Conservation (phyloP, 306 rosid species). For the Trifolium dubium region DNA sequence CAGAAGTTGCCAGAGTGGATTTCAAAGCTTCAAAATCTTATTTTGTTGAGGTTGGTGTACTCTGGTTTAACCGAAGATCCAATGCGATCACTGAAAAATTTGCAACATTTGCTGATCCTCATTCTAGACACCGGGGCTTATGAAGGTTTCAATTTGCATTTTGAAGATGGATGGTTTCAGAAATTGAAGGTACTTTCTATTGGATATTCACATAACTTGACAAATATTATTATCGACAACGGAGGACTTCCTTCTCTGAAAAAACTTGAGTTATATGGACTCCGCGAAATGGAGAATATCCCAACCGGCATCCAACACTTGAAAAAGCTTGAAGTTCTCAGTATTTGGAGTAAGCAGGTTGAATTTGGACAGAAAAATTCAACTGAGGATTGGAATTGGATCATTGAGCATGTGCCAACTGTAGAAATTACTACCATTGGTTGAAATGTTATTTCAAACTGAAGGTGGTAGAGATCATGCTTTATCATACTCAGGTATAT, state of each 20-base stretch:
- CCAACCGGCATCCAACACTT: neutral
- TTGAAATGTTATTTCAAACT: too few relatives aligned
- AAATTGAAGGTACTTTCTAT: neutral
- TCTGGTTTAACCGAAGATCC: neutral
- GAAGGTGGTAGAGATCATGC: too few relatives aligned
- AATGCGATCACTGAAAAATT: neutral
- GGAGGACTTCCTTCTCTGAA: neutral
- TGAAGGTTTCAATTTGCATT: slow-evolving; percentile 6
- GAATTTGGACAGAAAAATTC: neutral
- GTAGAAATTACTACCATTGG: too few relatives aligned
- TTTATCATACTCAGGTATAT: too few relatives aligned
- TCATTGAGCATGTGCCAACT: neutral
- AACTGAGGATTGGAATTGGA: too few relatives aligned
- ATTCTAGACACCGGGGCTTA: fast-evolving
- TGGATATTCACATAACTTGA: neutral
- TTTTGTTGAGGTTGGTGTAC: neutral
- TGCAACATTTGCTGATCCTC: neutral
- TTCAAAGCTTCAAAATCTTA: neutral
- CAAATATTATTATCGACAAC: neutral
- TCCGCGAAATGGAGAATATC: neutral
- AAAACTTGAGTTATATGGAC: neutral
- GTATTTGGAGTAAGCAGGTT: neutral
- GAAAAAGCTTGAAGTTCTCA: neutral
- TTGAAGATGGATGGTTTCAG: slow-evolving; percentile 7
- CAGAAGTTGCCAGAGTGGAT: neutral